These are phyloP conservation scores for Candida lessepsii DNA, from an alignment of 805 yeast species.

Conservation along the genomic window DNA sequence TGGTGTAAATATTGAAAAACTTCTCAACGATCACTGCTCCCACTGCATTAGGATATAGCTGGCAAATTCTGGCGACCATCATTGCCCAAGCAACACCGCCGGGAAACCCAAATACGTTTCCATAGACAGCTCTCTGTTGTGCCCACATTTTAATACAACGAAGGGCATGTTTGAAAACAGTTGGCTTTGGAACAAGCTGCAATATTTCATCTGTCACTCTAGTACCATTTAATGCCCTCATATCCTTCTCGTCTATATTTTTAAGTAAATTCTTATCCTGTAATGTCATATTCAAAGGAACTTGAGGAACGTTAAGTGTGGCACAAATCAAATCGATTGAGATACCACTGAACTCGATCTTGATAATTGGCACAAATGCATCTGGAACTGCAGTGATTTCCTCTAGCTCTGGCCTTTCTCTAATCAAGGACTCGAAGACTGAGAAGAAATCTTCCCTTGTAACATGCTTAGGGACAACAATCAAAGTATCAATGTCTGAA, in stretches of 20 bases:
- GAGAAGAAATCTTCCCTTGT: constrained; percentile 85
- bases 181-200: constrained; percentile 85
- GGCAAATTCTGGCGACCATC: constrained; percentile 97
- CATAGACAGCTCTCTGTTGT: constrained; percentile 89
- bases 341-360: constrained; percentile 84
- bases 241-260: constrained; percentile 87
- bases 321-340: constrained; percentile 91
- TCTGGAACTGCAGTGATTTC: constrained; percentile 94
- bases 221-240: constrained; percentile 91
- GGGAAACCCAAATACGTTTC: constrained; percentile 94
- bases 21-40: constrained; percentile 88
- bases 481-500: constrained; percentile 92
- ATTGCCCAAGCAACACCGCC: constrained; percentile 99
- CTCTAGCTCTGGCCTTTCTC: constrained; percentile 76
- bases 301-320: constrained; percentile 75
- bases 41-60: constrained; percentile 92
- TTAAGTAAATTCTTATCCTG: constrained; percentile 81
- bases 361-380: constrained; percentile 96
- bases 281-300: constrained; percentile 71
- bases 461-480: constrained; percentile 97
- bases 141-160: constrained; percentile 97
- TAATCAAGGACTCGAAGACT: constrained; percentile 69
- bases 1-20: constrained; percentile 78
- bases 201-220: constrained; percentile 95
- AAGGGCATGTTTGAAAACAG: constrained; percentile 87